Conservation (phyloP, 192 early-diverging fungal genomes). For the Coemansia sp. region DNA sequence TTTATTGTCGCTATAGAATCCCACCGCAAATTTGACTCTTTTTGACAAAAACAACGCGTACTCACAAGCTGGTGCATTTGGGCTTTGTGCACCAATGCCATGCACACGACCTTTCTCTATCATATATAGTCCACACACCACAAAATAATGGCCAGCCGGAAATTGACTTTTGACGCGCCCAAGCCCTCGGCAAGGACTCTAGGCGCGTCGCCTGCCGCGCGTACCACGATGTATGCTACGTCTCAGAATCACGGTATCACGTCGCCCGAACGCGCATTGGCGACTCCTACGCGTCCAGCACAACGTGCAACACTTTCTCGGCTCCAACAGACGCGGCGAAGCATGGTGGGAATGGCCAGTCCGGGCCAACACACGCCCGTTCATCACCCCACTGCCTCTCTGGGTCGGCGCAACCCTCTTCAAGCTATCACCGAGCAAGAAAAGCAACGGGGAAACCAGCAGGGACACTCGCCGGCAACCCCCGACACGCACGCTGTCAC, state of each 20-base stretch:
- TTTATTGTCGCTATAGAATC: not conserved
- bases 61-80: constrained; percentile 1
- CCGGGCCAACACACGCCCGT: constrained; percentile 8
- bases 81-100: constrained; percentile 6
- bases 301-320: constrained; percentile 40
- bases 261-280: constrained; percentile 29
- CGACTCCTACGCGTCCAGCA: constrained; percentile 37
- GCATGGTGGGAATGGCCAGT: constrained; percentile 12
- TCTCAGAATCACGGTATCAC: constrained; percentile 13
- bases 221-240: constrained; percentile 18
- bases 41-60: not conserved
- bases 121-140: constrained; percentile 1
- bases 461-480: not conserved
- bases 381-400: constrained; percentile 1
- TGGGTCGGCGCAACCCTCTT: constrained; percentile 26
- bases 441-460: constrained; percentile 25
- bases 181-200: constrained; percentile 29
- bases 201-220: constrained; percentile 38
- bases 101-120: not conserved
- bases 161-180: constrained; percentile 50
- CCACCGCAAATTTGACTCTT: not conserved
- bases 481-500: not conserved
- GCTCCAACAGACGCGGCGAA: constrained; percentile 15
- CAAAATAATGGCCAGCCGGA: constrained; percentile 41
- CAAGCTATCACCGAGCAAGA: constrained; percentile 46